phyloP scores from a whole-genome alignment of 2,329 filamentous ascomycete species.

The Beauveria medogensis region DNA sequence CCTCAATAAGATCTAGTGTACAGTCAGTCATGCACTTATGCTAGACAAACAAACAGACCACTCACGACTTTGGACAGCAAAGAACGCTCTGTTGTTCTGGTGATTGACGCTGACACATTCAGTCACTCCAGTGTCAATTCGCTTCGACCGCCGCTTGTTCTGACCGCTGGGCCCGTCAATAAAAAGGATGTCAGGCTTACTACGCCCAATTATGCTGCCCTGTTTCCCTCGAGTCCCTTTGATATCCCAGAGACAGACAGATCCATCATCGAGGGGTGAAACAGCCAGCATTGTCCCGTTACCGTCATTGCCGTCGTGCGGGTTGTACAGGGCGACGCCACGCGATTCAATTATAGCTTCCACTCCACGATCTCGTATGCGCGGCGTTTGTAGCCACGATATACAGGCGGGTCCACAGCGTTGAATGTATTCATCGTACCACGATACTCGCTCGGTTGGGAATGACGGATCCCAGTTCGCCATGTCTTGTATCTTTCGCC shows the following conservation, averaged over 20 bases:
- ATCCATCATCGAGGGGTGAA: slow-evolving; percentile 77
- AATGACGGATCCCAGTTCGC: slow-evolving; percentile 80
- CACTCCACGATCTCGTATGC: slow-evolving; percentile 30
- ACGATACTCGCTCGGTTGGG: slow-evolving; percentile 62
- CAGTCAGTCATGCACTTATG: slow-evolving; percentile 1
- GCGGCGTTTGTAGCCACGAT: slow-evolving; percentile 67
- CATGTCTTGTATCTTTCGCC: slow-evolving; percentile 42
- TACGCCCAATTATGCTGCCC: slow-evolving; percentile 59
- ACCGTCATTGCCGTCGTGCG: slow-evolving; percentile 40
- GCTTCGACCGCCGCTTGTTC: slow-evolving; percentile 44
- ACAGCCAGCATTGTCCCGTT: slow-evolving; percentile 48
- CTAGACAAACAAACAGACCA: slow-evolving; percentile 14
- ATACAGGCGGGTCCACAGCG: slow-evolving; percentile 66
- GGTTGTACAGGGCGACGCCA: slow-evolving; percentile 60
- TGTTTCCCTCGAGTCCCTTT: slow-evolving; percentile 44
- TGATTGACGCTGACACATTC: slow-evolving; percentile 80
- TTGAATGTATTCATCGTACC: slow-evolving; percentile 86
- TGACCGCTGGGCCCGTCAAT: slow-evolving; percentile 39
- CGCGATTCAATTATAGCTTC: slow-evolving; percentile 56
- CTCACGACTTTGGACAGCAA: slow-evolving; percentile 67
- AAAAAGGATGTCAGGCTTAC: slow-evolving; percentile 59
- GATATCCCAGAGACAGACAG: slow-evolving; percentile 80
- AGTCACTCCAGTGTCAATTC: slow-evolving; percentile 64
- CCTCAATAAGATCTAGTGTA: slow-evolving; percentile 58
- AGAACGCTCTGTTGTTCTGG: slow-evolving; percentile 58